A percentile compares a stretch with the other conserved stretches of the same genome.
phyloP scores from a whole-genome alignment of 1,284 basidiomycete species.

The Rhodotorula glutinis region DNA sequence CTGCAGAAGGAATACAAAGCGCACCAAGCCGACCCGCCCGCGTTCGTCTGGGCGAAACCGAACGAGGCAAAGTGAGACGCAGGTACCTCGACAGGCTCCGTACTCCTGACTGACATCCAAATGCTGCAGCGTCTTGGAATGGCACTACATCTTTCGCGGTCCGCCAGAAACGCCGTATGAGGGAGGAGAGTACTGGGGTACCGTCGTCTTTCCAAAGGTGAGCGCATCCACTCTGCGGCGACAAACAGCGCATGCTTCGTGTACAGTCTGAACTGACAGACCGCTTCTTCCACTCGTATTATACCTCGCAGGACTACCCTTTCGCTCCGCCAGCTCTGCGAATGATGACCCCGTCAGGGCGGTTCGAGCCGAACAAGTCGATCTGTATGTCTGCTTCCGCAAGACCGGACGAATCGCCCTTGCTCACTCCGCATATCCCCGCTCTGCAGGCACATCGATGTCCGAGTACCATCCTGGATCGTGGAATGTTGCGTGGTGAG shows the following conservation, averaged over 20 bases:
- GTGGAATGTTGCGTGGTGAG: conserved; percentile 41
- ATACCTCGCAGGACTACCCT: conserved; percentile 40
- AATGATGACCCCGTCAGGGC: conserved; percentile 43
- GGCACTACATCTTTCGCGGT: conserved; percentile 44
- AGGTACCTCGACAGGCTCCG: too few species aligned
- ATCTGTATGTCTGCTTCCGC: conserved; percentile 35
- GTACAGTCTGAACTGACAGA: too few species aligned
- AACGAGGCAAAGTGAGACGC: conserved; percentile 40
- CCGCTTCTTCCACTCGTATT: too few species aligned
- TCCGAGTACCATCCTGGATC: conserved; percentile 36
- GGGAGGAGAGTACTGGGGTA: conserved; percentile 44
- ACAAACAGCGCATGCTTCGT: too few species aligned
- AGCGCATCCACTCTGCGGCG: background rate
- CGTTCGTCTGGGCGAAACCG: conserved; percentile 42
- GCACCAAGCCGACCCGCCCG: conserved; percentile 39
- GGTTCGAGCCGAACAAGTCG: conserved; percentile 37
- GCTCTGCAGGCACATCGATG: conserved; percentile 12
- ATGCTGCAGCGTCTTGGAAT: conserved; percentile 37
- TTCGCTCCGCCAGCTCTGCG: conserved; percentile 44
- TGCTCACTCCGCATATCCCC: conserved; percentile 6
- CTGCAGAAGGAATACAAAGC: conserved; percentile 38
- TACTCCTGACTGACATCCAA: too few species aligned
- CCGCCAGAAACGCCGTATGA: conserved; percentile 37
- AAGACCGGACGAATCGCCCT: too few species aligned
- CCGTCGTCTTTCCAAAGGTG: conserved; percentile 37